Evolutionary conservation across 331 rosid genomes (phyloP).

Genomic region (Acacia pycnantha): DNA sequence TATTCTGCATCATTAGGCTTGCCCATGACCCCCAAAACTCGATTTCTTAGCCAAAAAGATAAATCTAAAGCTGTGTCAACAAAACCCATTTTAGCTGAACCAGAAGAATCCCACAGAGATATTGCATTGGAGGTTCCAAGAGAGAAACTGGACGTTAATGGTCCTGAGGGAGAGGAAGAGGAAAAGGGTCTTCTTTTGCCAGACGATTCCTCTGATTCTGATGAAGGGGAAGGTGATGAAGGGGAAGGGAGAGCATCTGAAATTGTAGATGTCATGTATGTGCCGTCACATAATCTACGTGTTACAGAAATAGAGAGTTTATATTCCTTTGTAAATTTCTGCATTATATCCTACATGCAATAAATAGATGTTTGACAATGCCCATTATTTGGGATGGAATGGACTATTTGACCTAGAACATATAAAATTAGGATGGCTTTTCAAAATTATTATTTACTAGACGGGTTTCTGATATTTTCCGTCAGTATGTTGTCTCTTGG

Average conservation of each 20-base stretch:
- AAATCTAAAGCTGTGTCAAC: conserved; percentile 42
- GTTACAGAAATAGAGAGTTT: neutral
- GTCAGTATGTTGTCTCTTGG: neutral
- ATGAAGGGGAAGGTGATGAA: conserved; percentile 38
- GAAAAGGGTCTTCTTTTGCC: conserved; percentile 42
- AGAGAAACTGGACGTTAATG: conserved; percentile 47
- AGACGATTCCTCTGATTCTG: conserved; percentile 31
- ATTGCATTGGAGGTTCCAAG: conserved; percentile 33
- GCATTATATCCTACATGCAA: conserved; percentile 8
- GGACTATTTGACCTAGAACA: conserved; percentile 1
- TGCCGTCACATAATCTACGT: conserved; percentile 1
- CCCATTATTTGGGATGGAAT: conserved; percentile 1
- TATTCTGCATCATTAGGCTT: conserved; percentile 86
- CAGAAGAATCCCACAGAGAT: conserved; percentile 45
- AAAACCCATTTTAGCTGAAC: conserved; percentile 32
- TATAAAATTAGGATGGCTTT: conserved; percentile 1
- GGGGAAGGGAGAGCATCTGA: conserved; percentile 37
- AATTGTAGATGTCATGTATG: conserved; percentile 54
- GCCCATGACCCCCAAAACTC: conserved; percentile 80
- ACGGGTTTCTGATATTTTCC: neutral
- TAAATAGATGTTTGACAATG: neutral
- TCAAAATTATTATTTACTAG: neutral
- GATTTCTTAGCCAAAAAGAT: conserved; percentile 59
- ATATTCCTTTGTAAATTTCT: neutral
- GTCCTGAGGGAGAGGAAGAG: conserved; percentile 40